These are phyloP conservation scores for Colletotrichum spinosum DNA, from an alignment of 2,329 filamentous ascomycete species.

Conservation along the genomic window DNA sequence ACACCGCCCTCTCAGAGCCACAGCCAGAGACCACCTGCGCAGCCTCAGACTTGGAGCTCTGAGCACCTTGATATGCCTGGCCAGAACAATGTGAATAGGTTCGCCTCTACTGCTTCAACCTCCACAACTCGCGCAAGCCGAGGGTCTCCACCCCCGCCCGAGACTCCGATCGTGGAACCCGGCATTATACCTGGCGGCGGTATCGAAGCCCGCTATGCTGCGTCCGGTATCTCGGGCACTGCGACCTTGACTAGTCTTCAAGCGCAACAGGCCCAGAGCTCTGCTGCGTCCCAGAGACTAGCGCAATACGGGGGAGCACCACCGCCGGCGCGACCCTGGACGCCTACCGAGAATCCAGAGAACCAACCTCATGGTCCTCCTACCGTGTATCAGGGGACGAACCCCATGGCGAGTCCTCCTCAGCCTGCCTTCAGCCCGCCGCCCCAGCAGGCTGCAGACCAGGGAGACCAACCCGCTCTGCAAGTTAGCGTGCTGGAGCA, in stretches of 20 bases:
- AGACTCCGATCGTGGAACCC: slow-evolving; percentile 86
- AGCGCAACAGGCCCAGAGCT: slow-evolving; percentile 72
- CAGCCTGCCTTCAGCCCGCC: slow-evolving; percentile 56
- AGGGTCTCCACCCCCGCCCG: slow-evolving; percentile 93
- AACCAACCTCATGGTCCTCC: slow-evolving; percentile 90
- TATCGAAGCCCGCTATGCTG: slow-evolving; percentile 92
- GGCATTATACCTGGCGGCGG: slow-evolving; percentile 78
- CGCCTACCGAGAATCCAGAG: slow-evolving; percentile 90
- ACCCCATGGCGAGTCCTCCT: slow-evolving; percentile 72
- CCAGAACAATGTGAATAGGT: slow-evolving; percentile 68
- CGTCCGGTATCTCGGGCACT: slow-evolving; percentile 88
- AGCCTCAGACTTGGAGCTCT: slow-evolving; percentile 45
- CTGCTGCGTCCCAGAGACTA: slow-evolving; percentile 83
- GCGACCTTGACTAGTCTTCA: slow-evolving; percentile 82
- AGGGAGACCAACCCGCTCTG: slow-evolving; percentile 50
- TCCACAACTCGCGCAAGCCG: slow-evolving; percentile 92
- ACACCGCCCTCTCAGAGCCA: slow-evolving; percentile 40
- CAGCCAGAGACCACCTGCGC: slow-evolving; percentile 45
- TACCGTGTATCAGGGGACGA: slow-evolving; percentile 89
- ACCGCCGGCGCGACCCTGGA: slow-evolving; percentile 80
- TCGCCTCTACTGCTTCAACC: slow-evolving; percentile 87
- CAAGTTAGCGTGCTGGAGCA: slow-evolving; percentile 83
- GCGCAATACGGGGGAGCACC: slow-evolving; percentile 77
- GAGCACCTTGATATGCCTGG: slow-evolving; percentile 52
- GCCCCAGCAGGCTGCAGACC: slow-evolving; percentile 51